Base-by-base conservation (phyloP, 495 filamentous ascomycete genomes). In the Astrothelium subdiscretum region DNA sequence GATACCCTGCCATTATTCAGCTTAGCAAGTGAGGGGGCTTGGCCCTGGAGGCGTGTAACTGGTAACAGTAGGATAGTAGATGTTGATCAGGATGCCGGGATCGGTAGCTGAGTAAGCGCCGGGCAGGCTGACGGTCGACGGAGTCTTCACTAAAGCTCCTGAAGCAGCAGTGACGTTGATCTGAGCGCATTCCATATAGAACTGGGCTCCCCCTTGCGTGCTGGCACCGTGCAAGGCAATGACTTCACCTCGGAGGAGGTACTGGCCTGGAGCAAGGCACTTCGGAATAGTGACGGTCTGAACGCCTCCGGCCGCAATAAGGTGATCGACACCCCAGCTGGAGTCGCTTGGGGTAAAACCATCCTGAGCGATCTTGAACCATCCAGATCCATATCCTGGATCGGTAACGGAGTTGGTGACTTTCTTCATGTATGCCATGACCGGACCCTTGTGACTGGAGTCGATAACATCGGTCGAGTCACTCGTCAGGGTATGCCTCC, bases 161-260 rank as follows among this genome's bases (percentile, higher is more conserved):
- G 48, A 26, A 54, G 48, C 48, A 54, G 48, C 48, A 26, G 48
- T 54, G 72, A 82, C 77, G 58, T 73, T 75, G 63, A 82, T 67
- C 70, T 82, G 80, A 5, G 80, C 71, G 69, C 79, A 83, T 57
- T 69, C 72, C 59, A 79, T 78, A 65, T 83, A 82, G 70, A 81
- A 76, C 71, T 83, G 80, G 26, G 80, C 80, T 31, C 80, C 80
- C 32, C 74, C 71, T 29, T 63, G 65, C 20, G 67, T 60, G 68
- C 78, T 74, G 61, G 59, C 70, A 62, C 68, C 80, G 63, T 83
- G 80, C 10, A 77, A 75, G 22, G 78, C 80, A 61, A 83, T 80
- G 67, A 82, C 77, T 73, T 83, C 80, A 40, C 77, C 74, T 22
- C 77, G 74, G 59, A 82, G 63, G 43, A 81, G 67, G 68, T 82